phyloP scores from a whole-genome alignment of 2,329 filamentous ascomycete genomes.

The Diaporthe velutina region DNA sequence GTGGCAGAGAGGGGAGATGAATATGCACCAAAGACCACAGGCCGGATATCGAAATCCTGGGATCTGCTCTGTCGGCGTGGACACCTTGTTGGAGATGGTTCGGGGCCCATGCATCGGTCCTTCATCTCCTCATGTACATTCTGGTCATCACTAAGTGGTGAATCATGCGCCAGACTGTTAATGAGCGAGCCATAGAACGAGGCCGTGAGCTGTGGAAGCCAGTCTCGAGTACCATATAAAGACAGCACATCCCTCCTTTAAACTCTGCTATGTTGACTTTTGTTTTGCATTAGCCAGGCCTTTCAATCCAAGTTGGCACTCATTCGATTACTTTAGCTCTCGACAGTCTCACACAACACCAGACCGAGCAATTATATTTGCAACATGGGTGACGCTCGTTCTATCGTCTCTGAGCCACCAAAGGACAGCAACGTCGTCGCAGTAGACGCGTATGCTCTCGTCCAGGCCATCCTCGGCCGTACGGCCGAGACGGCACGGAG shows the following conservation, averaged over 20 bases:
- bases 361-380: background rate
- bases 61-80: background rate
- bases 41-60: background rate
- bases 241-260: background rate
- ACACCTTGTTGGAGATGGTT: background rate
- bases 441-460: conserved; percentile 53
- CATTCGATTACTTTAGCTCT: background rate
- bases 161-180: background rate
- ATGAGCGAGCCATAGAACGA: background rate
- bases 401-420: conserved; percentile 29
- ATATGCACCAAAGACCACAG: background rate
- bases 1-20: conserved; percentile 10
- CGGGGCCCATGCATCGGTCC: background rate
- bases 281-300: background rate
- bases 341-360: background rate
- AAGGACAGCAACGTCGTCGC: conserved; percentile 41
- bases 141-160: background rate
- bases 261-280: background rate
- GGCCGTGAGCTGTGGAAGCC: too few relatives aligned
- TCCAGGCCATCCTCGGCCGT: conserved; percentile 54
- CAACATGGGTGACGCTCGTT: conserved; percentile 40
- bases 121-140: background rate
- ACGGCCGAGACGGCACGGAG: conserved; percentile 46
- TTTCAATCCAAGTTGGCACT: background rate
- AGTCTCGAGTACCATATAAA: conserved; percentile 9